These are phyloP conservation scores for Centrapalus pauciflorus DNA, from an alignment of 129 eudicot species.

Conservation along the genomic window DNA sequence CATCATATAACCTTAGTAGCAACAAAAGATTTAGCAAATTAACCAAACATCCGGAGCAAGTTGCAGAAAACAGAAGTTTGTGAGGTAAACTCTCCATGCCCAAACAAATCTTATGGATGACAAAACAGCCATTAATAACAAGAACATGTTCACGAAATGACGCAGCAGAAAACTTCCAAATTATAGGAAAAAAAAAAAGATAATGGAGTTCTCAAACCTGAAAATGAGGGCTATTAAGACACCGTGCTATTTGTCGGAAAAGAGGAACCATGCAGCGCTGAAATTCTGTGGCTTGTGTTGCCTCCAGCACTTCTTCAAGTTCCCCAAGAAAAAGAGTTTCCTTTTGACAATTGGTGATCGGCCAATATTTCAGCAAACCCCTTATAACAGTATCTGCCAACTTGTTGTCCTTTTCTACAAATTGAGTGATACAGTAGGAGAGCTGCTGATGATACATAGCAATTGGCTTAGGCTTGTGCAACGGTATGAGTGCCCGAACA, in stretches of 20 bases:
- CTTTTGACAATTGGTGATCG: constrained; percentile 70
- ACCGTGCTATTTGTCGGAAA: constrained; percentile 65
- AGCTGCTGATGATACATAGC: constrained; percentile 80
- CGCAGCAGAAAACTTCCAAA: background rate
- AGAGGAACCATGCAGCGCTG: constrained; percentile 75
- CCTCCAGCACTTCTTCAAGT: constrained; percentile 77
- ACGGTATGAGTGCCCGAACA: constrained; percentile 66
- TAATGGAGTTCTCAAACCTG: constrained; percentile 43
- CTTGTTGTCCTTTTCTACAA: constrained; percentile 75
- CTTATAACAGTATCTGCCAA: constrained; percentile 67
- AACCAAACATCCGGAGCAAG: too few species aligned
- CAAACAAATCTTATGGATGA: background rate
- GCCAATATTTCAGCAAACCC: constrained; percentile 84
- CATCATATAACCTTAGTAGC: background rate
- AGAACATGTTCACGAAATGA: background rate
- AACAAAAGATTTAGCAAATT: background rate
- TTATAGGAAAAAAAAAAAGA: background rate
- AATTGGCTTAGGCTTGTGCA: constrained; percentile 69
- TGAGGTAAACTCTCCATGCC: too few species aligned
- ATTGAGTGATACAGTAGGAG: constrained; percentile 65
- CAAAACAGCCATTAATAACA: background rate
- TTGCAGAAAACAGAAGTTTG: too few species aligned
- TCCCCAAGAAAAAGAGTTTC: constrained; percentile 81
- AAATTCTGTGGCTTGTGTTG: constrained; percentile 59
- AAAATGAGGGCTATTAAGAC: constrained; percentile 73